Percentiles rank a stretch among this genome's conserved stretches.
Conservation (phyloP, 345 rosid species). For the Acer campestre region DNA sequence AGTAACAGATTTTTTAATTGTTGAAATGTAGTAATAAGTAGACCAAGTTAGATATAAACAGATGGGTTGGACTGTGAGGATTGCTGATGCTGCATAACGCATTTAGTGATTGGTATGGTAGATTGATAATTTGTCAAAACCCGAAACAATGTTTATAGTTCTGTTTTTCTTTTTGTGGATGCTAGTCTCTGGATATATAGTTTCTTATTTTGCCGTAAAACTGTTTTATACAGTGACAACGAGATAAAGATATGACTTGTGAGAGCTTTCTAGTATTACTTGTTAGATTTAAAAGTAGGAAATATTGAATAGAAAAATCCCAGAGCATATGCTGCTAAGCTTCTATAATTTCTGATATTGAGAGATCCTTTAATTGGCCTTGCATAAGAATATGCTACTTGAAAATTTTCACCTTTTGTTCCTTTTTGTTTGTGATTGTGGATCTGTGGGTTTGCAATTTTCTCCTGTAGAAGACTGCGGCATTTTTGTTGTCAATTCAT, state of each 20-base stretch:
- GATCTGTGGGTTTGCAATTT: neutral
- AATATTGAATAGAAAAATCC: neutral
- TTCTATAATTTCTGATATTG: neutral
- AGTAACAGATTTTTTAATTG: neutral
- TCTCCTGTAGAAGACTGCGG: neutral
- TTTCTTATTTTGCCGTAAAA: neutral
- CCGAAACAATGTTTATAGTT: neutral
- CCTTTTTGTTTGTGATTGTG: neutral
- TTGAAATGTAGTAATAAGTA: neutral
- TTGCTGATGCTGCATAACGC: slow-evolving; percentile 7
- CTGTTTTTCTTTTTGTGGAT: neutral
- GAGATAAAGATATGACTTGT: neutral
- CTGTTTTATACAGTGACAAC: neutral
- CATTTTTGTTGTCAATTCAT: neutral
- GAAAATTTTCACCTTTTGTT: neutral
- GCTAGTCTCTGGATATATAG: neutral
- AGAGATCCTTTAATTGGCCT: neutral
- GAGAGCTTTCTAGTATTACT: slow-evolving; percentile 1
- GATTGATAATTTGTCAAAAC: neutral
- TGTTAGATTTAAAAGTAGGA: neutral
- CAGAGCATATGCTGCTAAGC: slow-evolving; percentile 2
- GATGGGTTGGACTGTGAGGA: neutral
- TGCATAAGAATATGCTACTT: neutral
- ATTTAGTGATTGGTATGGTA: neutral
- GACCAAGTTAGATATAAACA: neutral